Percentiles rank a stretch among this genome's conserved stretches.
Conservation (phyloP, 2,329 filamentous ascomycete genomes). For the Cucurbitaria berberidis region DNA sequence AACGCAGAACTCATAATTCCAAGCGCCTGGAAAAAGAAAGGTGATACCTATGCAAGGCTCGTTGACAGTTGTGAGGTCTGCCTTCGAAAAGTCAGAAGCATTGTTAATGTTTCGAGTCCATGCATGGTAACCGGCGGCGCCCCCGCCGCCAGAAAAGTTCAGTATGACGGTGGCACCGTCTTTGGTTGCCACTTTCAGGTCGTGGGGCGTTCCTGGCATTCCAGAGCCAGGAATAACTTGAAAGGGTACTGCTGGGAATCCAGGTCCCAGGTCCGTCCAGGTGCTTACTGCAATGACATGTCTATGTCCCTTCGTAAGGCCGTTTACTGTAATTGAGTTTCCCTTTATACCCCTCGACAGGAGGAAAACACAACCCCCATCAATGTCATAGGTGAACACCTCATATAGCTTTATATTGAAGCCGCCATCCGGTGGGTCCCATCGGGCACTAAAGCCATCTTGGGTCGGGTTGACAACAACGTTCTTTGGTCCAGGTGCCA, state of each 20-base stretch:
- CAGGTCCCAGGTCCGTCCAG: slow-evolving; percentile 5
- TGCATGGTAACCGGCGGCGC: slow-evolving; percentile 1
- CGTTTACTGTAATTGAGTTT: slow-evolving; percentile 2
- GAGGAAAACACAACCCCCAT: slow-evolving; percentile 2
- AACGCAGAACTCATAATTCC: slow-evolving; percentile 15
- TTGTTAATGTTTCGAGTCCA: slow-evolving; percentile 4
- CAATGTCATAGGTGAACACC: slow-evolving; percentile 5
- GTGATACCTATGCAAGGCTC: slow-evolving; percentile 2
- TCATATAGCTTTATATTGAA: slow-evolving; percentile 5
- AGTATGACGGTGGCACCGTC: slow-evolving; percentile 3
- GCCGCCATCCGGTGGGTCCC: slow-evolving; percentile 3
- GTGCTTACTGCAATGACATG: slow-evolving; percentile 5
- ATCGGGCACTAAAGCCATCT: slow-evolving; percentile 4
- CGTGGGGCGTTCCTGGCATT: neutral
- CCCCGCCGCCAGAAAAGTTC: neutral
- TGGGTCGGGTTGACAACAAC: slow-evolving; percentile 2
- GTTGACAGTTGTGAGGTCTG: neutral
- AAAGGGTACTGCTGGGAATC: neutral
- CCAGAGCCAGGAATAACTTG: slow-evolving; percentile 2
- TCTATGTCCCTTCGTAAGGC: slow-evolving; percentile 3
- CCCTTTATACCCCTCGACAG: slow-evolving; percentile 6
- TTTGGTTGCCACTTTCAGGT: slow-evolving; percentile 1
- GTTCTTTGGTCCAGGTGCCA: slow-evolving; percentile 8
- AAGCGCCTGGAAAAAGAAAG: slow-evolving; percentile 9
- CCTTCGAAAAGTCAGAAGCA: neutral